Base-by-base conservation (phyloP, 257 asterid species). In the Nemophila menziesii region DNA sequence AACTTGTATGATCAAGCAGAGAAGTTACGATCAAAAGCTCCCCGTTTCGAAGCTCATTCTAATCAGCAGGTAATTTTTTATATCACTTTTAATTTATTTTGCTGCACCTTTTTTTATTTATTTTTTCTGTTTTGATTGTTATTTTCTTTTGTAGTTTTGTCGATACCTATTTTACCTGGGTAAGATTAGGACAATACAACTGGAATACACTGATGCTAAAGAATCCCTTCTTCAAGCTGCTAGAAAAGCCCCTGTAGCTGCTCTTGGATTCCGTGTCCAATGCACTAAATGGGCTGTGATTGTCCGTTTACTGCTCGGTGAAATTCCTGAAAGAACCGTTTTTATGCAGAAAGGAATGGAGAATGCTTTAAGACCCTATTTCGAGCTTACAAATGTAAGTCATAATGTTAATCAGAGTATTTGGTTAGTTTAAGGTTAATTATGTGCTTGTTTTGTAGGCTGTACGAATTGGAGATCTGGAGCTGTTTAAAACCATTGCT, bases 301-400 rank as follows among this genome's bases (percentile, higher is more conserved):
- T 39, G 95, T 86, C 29, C 93, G 97, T 16, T 63, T 86, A 51
- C 74, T 86, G 62, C 95, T 86, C 33, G 97, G 97, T 44, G 97
- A 86, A 76, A 82, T 82, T 51, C 94, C 97, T 12, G 97, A 86
- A 60, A 73, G 97, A 63, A 86, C 94, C 22, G 82, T 77, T 56
- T 79, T 86, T 67, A 79, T 86, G 94, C 95, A 86, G 72, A 82
- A 80, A 64, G 95, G 94, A 39, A 82, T 86, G 97, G 95, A 67
- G 66, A 79, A 75, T 56, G 86, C 97, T 43, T 66, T 82, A 56
- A 68, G 92, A 68, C 97, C 95, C 19, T 86, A 79, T 77, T 82
- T 86, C 62, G 94, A 79, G 78, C 92, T 82, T 58, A 86, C 97
- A 63, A 86, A 86, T 79, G 97, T 82, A 58, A 63, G 97, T 77